These are phyloP conservation scores for Penicillium sp. DNA, from an alignment of 2,329 filamentous ascomycete genomes.

Conservation along the genomic window DNA sequence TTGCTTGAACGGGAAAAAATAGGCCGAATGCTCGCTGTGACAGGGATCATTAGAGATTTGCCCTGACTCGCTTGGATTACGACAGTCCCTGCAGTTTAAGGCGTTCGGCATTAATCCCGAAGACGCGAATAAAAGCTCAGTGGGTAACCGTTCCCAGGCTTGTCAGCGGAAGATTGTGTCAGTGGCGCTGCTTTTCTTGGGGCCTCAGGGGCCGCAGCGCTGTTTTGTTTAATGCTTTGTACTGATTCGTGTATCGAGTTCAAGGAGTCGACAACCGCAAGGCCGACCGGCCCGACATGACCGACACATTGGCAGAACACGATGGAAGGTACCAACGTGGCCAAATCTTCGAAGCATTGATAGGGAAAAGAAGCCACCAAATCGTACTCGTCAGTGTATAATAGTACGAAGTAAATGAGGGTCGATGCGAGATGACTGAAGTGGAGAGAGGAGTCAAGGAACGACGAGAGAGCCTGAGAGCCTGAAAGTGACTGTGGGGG, in stretches of 20 bases:
- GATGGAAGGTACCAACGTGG: not conserved
- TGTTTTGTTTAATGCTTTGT: not conserved
- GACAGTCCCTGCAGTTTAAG: not conserved
- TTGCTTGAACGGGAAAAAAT: not conserved
- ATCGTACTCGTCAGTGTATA: not conserved
- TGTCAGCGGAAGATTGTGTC: not conserved
- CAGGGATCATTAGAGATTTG: not conserved
- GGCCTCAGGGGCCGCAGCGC: not conserved
- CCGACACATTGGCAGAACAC: not conserved
- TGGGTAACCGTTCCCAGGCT: not conserved
- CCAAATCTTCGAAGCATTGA: not conserved
- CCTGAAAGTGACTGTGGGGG: not conserved
- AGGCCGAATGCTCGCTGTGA: not conserved
- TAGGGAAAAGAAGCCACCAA: not conserved
- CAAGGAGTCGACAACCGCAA: not conserved
- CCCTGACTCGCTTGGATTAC: not conserved
- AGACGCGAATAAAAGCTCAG: not conserved
- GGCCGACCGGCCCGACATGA: conserved; percentile 2
- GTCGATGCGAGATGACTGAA: not conserved
- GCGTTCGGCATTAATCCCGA: not conserved
- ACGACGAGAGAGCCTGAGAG: not conserved
- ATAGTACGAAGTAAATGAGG: not conserved
- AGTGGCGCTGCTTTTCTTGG: not conserved
- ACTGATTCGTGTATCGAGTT: not conserved
- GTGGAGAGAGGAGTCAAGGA: conserved; percentile 2